Evolutionary conservation across 2,329 filamentous ascomycete species (phyloP).

Genomic region (Annulohypoxylon truncatum): DNA sequence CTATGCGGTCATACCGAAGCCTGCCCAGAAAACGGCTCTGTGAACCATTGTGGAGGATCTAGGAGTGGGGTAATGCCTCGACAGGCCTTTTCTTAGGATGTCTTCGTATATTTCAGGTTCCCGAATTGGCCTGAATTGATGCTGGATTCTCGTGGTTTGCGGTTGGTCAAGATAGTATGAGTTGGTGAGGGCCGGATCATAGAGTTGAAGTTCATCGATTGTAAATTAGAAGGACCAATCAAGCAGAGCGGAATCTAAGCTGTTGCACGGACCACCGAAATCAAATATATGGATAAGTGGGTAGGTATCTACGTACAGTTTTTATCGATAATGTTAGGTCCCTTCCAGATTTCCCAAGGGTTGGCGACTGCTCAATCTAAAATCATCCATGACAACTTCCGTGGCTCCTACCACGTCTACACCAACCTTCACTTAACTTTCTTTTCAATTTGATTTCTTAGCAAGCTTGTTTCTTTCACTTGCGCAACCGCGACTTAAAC

Average conservation of each 20-base stretch:
- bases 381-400: not conserved
- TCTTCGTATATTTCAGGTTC: constrained; percentile 21
- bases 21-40: constrained; percentile 83
- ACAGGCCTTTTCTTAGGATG: constrained; percentile 34
- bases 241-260: constrained; percentile 26
- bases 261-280: constrained; percentile 28
- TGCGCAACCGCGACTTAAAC: not conserved
- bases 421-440: constrained; percentile 11
- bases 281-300: not conserved
- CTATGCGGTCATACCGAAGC: constrained; percentile 78
- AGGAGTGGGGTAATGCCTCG: constrained; percentile 41
- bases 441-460: constrained; percentile 3
- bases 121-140: constrained; percentile 14
- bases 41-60: constrained; percentile 64
- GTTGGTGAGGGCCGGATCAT: constrained; percentile 14
- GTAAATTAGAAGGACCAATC: constrained; percentile 30
- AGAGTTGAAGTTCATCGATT: constrained; percentile 32
- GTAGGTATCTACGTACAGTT: not conserved
- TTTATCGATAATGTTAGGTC: constrained; percentile 27
- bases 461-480: not conserved
- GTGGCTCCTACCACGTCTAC: not conserved
- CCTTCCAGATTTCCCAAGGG: constrained; percentile 13
- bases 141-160: constrained; percentile 22
- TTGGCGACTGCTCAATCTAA: constrained; percentile 10
- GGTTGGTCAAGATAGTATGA: constrained; percentile 24